Base-by-base conservation (phyloP, 1,139 yeast species). In the Lipomyces yarrowii region DNA sequence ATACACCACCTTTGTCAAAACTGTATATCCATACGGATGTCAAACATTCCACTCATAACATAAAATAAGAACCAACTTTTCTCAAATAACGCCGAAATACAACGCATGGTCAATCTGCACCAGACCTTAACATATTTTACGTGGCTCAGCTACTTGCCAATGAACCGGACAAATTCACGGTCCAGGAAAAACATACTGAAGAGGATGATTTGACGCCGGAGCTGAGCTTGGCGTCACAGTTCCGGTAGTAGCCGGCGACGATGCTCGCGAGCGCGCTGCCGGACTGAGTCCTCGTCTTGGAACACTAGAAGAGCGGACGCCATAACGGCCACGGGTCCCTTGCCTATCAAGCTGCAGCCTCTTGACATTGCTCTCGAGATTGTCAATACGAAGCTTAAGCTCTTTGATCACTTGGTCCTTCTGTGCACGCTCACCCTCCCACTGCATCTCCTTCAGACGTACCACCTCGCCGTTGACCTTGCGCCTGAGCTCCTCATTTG, bases 301-400 rank as follows among this genome's bases (percentile, higher is more conserved):
- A 11, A 72, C 73, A 37, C 74, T 71, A 21, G 73, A 69, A 8
- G 77, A 74, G 18, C 78, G 69, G 21, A 75, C 74, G 4, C 77
- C 77, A 60, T 76, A 75, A 18, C 79, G 71, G 0, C 78, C 75
- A 7, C 78, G 70, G 15, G 67, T 61, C 35, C 71, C 68, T 51
- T 70, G 67, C 35, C 69, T 70, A 63, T 78, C 81, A 21, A 73
- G 69, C 51, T 77, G 78, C 51, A 79, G 67, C 52, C 79, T 74
- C 56, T 71, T 73, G 54, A 80, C 64, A 52, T 75, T 79, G 59
- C 79, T 80, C 59, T 78, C 79, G 57, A 80, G 67, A 13, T 69
- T 64, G 3, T 70, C 69, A 13, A 77, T 63, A 51, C 72, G 72
- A 8, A 71, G 69, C 32, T 69, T 72, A 26, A 78, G 70, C 32